Percentiles rank a stretch among this genome's conserved stretches.
phyloP scores from a whole-genome alignment of 2,329 filamentous ascomycete species.

The Neurospora sp. region DNA sequence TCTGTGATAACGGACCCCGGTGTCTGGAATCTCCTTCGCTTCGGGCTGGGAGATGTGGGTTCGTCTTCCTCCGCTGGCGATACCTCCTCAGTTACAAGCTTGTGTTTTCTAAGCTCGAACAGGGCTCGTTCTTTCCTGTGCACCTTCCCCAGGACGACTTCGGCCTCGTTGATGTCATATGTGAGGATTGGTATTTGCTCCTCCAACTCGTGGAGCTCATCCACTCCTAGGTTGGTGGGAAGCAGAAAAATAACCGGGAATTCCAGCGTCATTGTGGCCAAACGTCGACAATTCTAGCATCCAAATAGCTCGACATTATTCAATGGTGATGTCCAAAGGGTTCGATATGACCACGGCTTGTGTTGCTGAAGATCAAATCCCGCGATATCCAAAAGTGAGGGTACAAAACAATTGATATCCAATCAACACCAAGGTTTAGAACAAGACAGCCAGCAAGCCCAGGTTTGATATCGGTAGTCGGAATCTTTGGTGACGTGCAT shows the following conservation, averaged over 20 bases:
- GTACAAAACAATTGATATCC: neutral
- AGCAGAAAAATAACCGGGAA: constrained; percentile 66
- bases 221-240: constrained; percentile 54
- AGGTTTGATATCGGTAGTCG: neutral
- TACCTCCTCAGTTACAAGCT: constrained; percentile 47
- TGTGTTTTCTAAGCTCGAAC: constrained; percentile 65
- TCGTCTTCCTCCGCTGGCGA: constrained; percentile 2
- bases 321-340: neutral
- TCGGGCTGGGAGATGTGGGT: constrained; percentile 17
- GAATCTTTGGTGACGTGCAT: neutral
- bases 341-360: neutral
- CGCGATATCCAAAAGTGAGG: neutral
- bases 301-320: neutral
- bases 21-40: constrained; percentile 21
- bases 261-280: constrained; percentile 21
- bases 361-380: neutral
- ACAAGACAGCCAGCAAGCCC: neutral
- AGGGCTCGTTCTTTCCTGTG: constrained; percentile 58
- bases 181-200: constrained; percentile 57
- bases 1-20: neutral
- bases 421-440: neutral
- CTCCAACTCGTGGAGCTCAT: constrained; percentile 55
- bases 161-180: constrained; percentile 61
- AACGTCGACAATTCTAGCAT: neutral
- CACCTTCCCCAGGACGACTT: constrained; percentile 66